Evolutionary conservation across 106 monocot genomes (phyloP).

Genomic region (Xerophyta viscosa): DNA sequence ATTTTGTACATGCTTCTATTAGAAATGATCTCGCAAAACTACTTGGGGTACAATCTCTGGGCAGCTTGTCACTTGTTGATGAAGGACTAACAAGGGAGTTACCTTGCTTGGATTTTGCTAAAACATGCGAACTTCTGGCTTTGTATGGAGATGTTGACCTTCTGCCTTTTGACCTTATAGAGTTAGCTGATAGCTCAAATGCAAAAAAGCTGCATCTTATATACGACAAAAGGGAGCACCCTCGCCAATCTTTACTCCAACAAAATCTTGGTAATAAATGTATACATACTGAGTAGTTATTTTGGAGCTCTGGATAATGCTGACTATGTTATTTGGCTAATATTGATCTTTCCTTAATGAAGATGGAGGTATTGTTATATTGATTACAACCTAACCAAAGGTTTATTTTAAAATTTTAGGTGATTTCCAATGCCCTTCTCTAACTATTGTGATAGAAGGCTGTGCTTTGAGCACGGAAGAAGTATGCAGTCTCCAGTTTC

Average conservation of each 20-base stretch:
- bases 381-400: too few species aligned
- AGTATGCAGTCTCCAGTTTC: constrained; percentile 63
- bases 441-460: constrained; percentile 76
- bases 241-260: constrained; percentile 82
- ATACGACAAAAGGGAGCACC: constrained; percentile 92
- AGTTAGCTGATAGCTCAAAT: constrained; percentile 78
- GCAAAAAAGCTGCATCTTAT: constrained; percentile 80
- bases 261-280: constrained; percentile 73
- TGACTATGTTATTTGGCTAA: too few species aligned
- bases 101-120: constrained; percentile 83
- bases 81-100: constrained; percentile 64
- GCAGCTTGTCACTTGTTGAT: constrained; percentile 63
- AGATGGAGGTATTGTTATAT: too few species aligned
- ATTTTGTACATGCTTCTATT: constrained; percentile 70
- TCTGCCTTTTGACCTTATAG: constrained; percentile 84
- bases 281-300: not conserved
- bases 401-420: constrained; percentile 56
- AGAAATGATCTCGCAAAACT: constrained; percentile 70
- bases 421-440: constrained; percentile 80
- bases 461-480: constrained; percentile 64
- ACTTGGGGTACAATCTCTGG: constrained; percentile 75
- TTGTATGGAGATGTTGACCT: constrained; percentile 68
- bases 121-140: constrained; percentile 67
- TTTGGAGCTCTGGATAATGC: too few species aligned
- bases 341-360: too few species aligned